phyloP scores from a whole-genome alignment of 2,329 filamentous ascomycete species.

The Akanthomyces lecanii region DNA sequence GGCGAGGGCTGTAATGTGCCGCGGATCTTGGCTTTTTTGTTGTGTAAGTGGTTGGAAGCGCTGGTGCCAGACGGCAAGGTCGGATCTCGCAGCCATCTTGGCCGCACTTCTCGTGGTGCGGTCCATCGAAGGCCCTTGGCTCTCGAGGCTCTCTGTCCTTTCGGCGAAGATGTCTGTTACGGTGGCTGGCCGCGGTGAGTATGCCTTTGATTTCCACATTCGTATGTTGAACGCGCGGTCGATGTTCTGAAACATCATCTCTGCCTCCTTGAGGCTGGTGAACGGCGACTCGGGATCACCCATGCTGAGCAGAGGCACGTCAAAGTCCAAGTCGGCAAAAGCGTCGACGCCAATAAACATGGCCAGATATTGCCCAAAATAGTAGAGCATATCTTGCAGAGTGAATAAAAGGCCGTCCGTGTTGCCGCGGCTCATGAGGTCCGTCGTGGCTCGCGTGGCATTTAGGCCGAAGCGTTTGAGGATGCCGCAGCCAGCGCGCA shows the following conservation, averaged over 20 bases:
- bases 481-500: constrained; percentile 21
- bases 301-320: constrained; percentile 7
- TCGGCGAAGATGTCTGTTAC: neutral
- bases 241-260: constrained; percentile 15
- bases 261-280: constrained; percentile 14
- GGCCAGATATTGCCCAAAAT: constrained; percentile 19
- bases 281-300: constrained; percentile 12
- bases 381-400: constrained; percentile 19
- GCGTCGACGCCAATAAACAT: constrained; percentile 20
- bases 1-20: neutral
- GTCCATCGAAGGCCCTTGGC: neutral
- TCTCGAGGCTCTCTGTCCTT: neutral
- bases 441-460: neutral
- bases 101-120: neutral
- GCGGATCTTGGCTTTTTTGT: neutral
- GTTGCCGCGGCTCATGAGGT: neutral
- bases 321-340: constrained; percentile 19
- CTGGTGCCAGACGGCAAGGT: neutral
- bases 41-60: neutral
- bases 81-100: neutral
- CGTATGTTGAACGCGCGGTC: neutral
- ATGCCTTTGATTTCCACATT: constrained; percentile 6
- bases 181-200: constrained; percentile 3
- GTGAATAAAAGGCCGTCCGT: neutral
- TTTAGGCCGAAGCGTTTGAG: constrained; percentile 15